Conservation (phyloP, 257 asterid species). For the Solanum chiquidenum region DNA sequence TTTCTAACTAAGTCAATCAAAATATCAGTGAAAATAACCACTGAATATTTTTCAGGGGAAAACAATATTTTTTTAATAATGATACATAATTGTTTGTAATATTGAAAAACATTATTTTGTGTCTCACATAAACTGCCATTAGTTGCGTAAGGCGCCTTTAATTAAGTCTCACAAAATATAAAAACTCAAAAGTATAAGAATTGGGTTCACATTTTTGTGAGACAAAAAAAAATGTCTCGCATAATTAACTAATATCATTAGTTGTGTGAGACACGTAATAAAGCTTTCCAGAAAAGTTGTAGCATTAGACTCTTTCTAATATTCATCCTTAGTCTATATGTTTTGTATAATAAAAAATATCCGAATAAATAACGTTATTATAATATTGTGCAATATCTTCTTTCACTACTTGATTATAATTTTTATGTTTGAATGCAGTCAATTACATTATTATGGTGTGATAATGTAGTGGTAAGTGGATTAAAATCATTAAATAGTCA, state of each 20-base stretch:
- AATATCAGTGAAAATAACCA: no score
- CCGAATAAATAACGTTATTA: no score
- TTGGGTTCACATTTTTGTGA: background rate
- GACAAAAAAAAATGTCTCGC: no score
- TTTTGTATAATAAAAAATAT: no score
- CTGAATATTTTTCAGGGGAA: no score
- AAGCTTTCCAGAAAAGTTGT: no score
- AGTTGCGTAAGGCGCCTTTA: background rate
- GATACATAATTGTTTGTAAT: background rate
- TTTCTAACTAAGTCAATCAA: background rate
- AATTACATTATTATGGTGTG: background rate
- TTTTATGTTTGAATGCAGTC: background rate
- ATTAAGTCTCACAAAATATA: background rate
- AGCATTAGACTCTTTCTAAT: no score
- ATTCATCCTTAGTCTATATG: no score
- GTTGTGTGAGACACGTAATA: no score
- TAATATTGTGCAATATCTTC: background rate
- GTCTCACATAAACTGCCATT: background rate
- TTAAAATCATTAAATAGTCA: background rate
- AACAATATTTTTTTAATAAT: no score
- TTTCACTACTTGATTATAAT: background rate
- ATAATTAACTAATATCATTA: no score
- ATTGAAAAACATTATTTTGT: background rate
- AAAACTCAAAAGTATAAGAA: background rate
- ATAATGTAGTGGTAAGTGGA: background rate